Percentiles rank a stretch among this genome's conserved stretches.
Conservation (phyloP, 306 rosid genomes). For the Cucumis cinereus region DNA sequence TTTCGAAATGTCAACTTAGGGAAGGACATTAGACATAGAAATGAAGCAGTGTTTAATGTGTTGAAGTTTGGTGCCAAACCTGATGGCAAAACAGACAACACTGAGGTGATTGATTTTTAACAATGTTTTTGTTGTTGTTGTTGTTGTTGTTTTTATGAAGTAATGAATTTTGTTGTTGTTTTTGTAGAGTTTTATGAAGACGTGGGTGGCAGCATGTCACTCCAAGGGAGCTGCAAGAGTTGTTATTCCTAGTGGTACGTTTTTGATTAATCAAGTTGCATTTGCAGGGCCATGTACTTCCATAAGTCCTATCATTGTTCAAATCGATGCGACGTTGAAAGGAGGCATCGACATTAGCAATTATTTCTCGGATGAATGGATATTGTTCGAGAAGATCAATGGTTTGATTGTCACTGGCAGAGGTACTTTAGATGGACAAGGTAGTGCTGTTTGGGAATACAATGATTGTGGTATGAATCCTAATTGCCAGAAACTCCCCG, state of each 20-base stretch:
- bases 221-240: conserved; percentile 24
- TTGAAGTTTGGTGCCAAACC: conserved; percentile 34
- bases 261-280: conserved; percentile 24
- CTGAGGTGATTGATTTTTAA: conserved; percentile 21
- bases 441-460: conserved; percentile 31
- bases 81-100: conserved; percentile 32
- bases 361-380: conserved; percentile 35
- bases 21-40: conserved; percentile 7
- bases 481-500: conserved; percentile 34
- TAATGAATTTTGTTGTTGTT: background rate
- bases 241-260: conserved; percentile 40
- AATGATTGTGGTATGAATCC: conserved; percentile 18
- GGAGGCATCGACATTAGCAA: conserved; percentile 41
- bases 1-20: conserved; percentile 16
- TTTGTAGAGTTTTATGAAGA: conserved; percentile 45
- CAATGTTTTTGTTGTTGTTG: background rate
- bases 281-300: conserved; percentile 58
- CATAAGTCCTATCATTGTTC: conserved; percentile 32
- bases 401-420: conserved; percentile 50
- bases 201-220: conserved; percentile 57
- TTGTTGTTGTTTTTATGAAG: background rate
- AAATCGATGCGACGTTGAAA: conserved; percentile 36
- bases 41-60: conserved; percentile 26
- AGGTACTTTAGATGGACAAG: conserved; percentile 68
- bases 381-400: conserved; percentile 29